These are phyloP conservation scores for Thermomucor indicae-seudaticae DNA, from an alignment of 371 early-diverging fungal genomes.

Conservation along the genomic window DNA sequence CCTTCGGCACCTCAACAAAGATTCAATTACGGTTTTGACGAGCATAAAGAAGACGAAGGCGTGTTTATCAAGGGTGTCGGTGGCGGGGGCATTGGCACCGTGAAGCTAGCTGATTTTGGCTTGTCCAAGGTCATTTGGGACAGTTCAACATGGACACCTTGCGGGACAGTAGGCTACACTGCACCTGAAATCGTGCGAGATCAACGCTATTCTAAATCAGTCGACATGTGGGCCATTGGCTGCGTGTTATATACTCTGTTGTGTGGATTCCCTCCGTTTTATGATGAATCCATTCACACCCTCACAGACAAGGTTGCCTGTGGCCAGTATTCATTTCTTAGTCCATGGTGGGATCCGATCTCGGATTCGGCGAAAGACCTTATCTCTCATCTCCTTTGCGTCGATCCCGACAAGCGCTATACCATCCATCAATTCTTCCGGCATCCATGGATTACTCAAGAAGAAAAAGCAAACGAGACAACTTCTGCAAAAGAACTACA, in stretches of 20 bases:
- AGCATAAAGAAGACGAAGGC: slow-evolving; percentile 70
- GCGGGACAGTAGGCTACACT: slow-evolving; percentile 90
- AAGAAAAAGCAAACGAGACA: not conserved
- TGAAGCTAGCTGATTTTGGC: slow-evolving; percentile 88
- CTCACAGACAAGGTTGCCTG: slow-evolving; percentile 75
- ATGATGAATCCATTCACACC: slow-evolving; percentile 73
- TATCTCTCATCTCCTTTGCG: slow-evolving; percentile 75
- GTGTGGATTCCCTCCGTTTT: slow-evolving; percentile 90
- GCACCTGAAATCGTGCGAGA: slow-evolving; percentile 89
- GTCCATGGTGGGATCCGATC: slow-evolving; percentile 91
- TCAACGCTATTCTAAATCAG: slow-evolving; percentile 77
- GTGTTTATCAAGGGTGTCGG: slow-evolving; percentile 67
- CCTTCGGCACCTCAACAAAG: slow-evolving; percentile 23
- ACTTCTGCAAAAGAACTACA: not conserved
- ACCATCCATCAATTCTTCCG: slow-evolving; percentile 78
- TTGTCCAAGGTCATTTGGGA: slow-evolving; percentile 81
- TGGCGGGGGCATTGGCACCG: slow-evolving; percentile 77
- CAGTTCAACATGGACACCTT: slow-evolving; percentile 82
- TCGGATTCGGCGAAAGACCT: slow-evolving; percentile 73
- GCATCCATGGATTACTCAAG: slow-evolving; percentile 72
- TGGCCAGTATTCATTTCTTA: slow-evolving; percentile 71
- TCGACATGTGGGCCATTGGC: slow-evolving; percentile 94
- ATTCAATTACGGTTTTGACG: slow-evolving; percentile 36
- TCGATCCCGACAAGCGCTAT: slow-evolving; percentile 80
- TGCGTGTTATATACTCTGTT: slow-evolving; percentile 88